These are phyloP conservation scores for Mycotypha africana DNA, from an alignment of 371 early-diverging fungal species.

Conservation along the genomic window DNA sequence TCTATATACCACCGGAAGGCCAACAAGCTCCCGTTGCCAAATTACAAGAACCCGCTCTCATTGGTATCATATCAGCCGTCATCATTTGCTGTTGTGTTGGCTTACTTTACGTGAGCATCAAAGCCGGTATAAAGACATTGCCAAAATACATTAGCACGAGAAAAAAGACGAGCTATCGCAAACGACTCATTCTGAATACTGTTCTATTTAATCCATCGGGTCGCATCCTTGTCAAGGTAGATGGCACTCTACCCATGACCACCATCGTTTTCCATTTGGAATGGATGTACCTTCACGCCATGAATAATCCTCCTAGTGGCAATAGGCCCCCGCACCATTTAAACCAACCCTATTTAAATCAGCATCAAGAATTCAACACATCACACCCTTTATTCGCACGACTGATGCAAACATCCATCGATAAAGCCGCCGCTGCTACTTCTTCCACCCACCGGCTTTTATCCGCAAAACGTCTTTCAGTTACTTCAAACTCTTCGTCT, in stretches of 20 bases:
- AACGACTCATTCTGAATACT: conserved; percentile 25
- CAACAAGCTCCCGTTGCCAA: conserved; percentile 24
- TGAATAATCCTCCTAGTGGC: too few relatives aligned
- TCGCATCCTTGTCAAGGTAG: conserved; percentile 33
- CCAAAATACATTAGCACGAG: conserved; percentile 3
- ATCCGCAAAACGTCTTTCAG: too few relatives aligned
- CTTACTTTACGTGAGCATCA: conserved; percentile 23
- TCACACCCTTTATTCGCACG: conserved; percentile 27
- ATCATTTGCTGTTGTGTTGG: conserved; percentile 28
- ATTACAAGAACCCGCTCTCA: conserved; percentile 25
- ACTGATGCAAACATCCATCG: conserved; percentile 16
- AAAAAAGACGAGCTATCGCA: conserved; percentile 12
- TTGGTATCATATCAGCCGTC: conserved; percentile 35
- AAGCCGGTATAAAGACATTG: conserved; percentile 3
- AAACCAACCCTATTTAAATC: neutral
- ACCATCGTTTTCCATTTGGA: conserved; percentile 20
- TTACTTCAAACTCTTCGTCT: too few relatives aligned
- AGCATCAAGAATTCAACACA: too few relatives aligned
- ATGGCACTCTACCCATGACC: conserved; percentile 36
- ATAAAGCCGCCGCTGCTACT: conserved; percentile 5
- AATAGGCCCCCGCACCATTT: too few relatives aligned
- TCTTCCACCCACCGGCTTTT: too few relatives aligned
- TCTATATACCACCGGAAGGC: conserved; percentile 12
- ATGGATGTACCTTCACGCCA: too few relatives aligned
- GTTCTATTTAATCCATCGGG: conserved; percentile 32